Evolutionary conservation across 805 yeast species (phyloP).

Genomic region (Zygoascus tannicola): DNA sequence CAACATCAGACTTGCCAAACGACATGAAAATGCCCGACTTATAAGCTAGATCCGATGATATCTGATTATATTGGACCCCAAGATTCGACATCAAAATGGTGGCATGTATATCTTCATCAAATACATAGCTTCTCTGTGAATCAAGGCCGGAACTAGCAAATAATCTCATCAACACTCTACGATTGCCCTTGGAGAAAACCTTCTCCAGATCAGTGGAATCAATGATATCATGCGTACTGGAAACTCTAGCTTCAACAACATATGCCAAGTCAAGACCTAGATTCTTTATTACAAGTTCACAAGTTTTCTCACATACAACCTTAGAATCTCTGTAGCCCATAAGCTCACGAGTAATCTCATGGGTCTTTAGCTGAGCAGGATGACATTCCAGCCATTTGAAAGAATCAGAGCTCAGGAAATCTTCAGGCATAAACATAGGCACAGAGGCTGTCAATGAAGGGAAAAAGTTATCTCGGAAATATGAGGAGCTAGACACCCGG

Average conservation of each 20-base stretch:
- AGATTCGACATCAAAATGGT: conserved; percentile 14
- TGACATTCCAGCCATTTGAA: conserved; percentile 10
- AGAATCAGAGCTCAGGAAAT: conserved; percentile 2
- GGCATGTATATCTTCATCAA: conserved; percentile 15
- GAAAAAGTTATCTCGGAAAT: background rate
- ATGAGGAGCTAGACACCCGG: background rate
- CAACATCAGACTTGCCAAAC: conserved; percentile 8
- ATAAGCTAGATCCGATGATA: conserved; percentile 10
- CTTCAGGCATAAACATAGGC: background rate
- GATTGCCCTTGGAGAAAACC: conserved; percentile 2
- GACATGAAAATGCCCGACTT: conserved; percentile 21
- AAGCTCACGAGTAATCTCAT: conserved; percentile 20
- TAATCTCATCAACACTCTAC: conserved; percentile 11
- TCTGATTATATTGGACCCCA: conserved; percentile 17
- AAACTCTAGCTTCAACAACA: conserved; percentile 20
- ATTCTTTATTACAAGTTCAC: conserved; percentile 17
- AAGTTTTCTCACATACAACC: conserved; percentile 22
- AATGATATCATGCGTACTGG: conserved; percentile 1
- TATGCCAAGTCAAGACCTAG: conserved; percentile 22
- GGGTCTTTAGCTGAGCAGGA: conserved; percentile 19
- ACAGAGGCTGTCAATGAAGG: background rate
- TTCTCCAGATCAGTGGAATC: background rate
- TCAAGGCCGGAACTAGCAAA: conserved; percentile 14
- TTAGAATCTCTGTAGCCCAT: conserved; percentile 15
- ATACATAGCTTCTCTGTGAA: conserved; percentile 5